These are phyloP conservation scores for Trypethelium eluteriae DNA, from an alignment of 495 filamentous ascomycete species.

Conservation along the genomic window DNA sequence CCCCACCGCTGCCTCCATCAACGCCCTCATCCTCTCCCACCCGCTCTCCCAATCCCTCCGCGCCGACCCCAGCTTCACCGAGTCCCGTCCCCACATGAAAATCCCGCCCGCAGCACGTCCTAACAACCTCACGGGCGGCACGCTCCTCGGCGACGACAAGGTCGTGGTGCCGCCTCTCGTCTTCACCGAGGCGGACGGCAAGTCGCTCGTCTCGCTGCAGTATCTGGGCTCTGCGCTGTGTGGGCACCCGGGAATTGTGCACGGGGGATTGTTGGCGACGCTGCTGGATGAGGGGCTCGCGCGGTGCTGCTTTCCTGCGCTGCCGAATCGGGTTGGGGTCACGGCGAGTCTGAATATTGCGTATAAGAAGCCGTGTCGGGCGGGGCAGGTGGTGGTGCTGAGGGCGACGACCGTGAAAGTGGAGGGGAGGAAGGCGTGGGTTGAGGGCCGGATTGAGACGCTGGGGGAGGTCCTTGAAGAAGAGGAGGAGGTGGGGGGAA, in stretches of 20 bases:
- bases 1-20: conserved; percentile 52
- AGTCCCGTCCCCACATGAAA: conserved; percentile 80
- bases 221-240: conserved; percentile 79
- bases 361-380: conserved; percentile 71
- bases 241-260: conserved; percentile 85
- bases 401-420: conserved; percentile 75
- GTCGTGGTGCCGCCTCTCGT: conserved; percentile 76
- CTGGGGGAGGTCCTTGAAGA: conserved; percentile 36
- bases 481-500: conserved; percentile 15
- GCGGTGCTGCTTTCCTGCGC: conserved; percentile 79
- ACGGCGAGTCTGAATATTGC: conserved; percentile 88
- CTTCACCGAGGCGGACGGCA: conserved; percentile 65
- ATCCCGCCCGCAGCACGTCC: conserved; percentile 58
- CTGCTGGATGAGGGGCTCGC: conserved; percentile 87
- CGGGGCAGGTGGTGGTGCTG: conserved; percentile 69
- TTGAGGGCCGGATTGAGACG: conserved; percentile 82
- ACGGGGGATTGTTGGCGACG: conserved; percentile 86
- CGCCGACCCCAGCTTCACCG: conserved; percentile 56
- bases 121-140: conserved; percentile 76
- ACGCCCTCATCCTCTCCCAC: conserved; percentile 66
- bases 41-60: conserved; percentile 62
- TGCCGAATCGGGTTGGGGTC: conserved; percentile 83
- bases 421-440: conserved; percentile 95
- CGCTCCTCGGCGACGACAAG: conserved; percentile 63
- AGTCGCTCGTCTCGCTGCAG: conserved; percentile 61